Evolutionary conservation across 1,139 yeast genomes (phyloP), one percentile per base, ranked within the genome.

Genomic region (Blastobotrys capitulatus): DNA sequence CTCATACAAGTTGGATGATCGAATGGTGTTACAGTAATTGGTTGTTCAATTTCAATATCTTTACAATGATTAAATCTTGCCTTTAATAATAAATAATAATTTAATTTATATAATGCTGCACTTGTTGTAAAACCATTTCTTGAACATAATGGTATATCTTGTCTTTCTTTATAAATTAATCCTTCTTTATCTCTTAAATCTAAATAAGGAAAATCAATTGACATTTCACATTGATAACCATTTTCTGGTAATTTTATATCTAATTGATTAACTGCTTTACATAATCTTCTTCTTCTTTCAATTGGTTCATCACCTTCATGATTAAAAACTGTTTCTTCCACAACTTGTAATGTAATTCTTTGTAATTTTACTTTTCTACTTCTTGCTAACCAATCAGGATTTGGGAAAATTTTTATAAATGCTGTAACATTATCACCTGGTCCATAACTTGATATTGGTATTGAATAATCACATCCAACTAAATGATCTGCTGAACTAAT

Each of bases 61-160:
- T 66, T 67, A 38, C 71, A 67, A 46, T 69, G 69, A 38, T 64
- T 59, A 47, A 71, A 62, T 41, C 69, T 61, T 10, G 71, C 73
- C 52, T 66, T 65, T 46, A 70, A 52, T 4, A 65, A 59, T 19
- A 70, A 54, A 38, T 55, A 46, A 49, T 69, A 70, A 37, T 65
- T 64, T 12, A 71, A 59, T 26, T 59, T 56, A 58, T 66, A 71
- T n/a, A 70, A 55, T 1, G 70, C 57, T 3, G 72, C 57, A 3
- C 61, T 43, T 8, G 72, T 69, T 1, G 74, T 64, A 52, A 70
- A 69, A 2, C 71, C 70, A 18, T 59, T 56, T 29, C 60, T 54
- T 22, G 68, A 64, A n/a, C 58, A 57, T n/a, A 59, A 55, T 0
- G 74, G 74, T 8, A 67, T 59, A 13, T 65, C 72, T 20, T 63